These are phyloP conservation scores for Xylaria sp. DNA, from an alignment of 2,329 filamentous ascomycete genomes.

Conservation along the genomic window DNA sequence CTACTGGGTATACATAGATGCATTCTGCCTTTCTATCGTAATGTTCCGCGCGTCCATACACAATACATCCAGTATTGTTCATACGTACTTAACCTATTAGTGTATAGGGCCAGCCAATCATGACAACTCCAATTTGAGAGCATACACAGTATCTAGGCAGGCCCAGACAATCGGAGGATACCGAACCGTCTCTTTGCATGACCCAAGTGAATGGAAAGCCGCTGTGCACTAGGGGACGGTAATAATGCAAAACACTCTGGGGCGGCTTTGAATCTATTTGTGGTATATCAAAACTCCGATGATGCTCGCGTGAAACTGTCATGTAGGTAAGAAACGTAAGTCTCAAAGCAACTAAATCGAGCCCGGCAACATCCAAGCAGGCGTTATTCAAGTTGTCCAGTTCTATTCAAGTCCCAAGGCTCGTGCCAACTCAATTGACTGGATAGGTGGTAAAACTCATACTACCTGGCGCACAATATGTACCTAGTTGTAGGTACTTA, in stretches of 20 bases:
- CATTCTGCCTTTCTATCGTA: slow-evolving; percentile 1
- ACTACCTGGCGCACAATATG: background rate
- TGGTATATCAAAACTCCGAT: slow-evolving; percentile 13
- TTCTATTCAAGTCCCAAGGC: background rate
- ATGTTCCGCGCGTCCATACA: slow-evolving; percentile 15
- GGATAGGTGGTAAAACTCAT: background rate
- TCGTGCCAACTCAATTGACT: background rate
- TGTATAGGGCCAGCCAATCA: slow-evolving; percentile 29
- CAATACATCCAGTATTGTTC: background rate
- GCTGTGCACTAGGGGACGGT: background rate
- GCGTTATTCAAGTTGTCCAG: background rate
- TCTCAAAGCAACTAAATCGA: background rate
- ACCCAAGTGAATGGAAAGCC: slow-evolving; percentile 17
- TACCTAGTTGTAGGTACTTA: no score
- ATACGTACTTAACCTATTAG: background rate
- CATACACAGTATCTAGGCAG: background rate
- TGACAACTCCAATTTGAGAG: background rate
- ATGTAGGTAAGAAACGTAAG: slow-evolving; percentile 3
- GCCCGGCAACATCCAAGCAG: background rate
- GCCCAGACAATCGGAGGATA: background rate
- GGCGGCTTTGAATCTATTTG: slow-evolving; percentile 17
- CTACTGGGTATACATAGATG: background rate
- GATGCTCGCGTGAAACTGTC: slow-evolving; percentile 13
- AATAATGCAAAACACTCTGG: slow-evolving; percentile 11
- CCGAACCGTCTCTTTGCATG: slow-evolving; percentile 2